Evolutionary conservation across 805 yeast species (phyloP).

Genomic region (Suhomyces xylopsoci): DNA sequence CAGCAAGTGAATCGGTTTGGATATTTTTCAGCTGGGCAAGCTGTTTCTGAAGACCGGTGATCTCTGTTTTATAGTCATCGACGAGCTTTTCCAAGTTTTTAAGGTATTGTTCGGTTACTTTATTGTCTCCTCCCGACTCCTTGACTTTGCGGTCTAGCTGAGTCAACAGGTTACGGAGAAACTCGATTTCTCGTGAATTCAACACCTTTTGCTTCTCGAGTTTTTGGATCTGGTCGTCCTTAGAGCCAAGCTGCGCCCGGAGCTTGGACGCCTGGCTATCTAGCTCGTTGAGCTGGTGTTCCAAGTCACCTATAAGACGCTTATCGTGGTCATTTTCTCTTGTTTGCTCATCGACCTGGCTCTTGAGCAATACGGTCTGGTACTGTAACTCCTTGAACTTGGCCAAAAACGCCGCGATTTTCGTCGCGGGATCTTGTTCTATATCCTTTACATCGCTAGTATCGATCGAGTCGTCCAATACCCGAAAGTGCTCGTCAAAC

Average conservation of each 20-base stretch:
- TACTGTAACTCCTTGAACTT: slow-evolving; percentile 34
- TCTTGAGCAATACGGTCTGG: slow-evolving; percentile 34
- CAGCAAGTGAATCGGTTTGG: not conserved
- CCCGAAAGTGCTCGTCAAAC: slow-evolving; percentile 44
- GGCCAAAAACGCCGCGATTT: slow-evolving; percentile 25
- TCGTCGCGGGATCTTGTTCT: slow-evolving; percentile 16
- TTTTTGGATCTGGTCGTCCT: slow-evolving; percentile 27
- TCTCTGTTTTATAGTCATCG: slow-evolving; percentile 53
- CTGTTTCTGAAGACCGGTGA: slow-evolving; percentile 42
- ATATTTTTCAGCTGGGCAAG: slow-evolving; percentile 14
- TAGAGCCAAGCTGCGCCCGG: slow-evolving; percentile 9
- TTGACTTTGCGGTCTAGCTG: slow-evolving; percentile 38
- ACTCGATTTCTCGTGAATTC: slow-evolving; percentile 56
- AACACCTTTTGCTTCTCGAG: slow-evolving; percentile 50
- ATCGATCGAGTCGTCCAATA: slow-evolving; percentile 21
- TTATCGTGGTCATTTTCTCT: slow-evolving; percentile 15
- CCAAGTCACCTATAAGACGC: slow-evolving; percentile 5
- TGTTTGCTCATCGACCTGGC: slow-evolving; percentile 26
- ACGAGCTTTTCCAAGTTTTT: slow-evolving; percentile 46
- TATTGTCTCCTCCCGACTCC: slow-evolving; percentile 16
- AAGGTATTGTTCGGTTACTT: slow-evolving; percentile 35
- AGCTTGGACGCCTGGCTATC: slow-evolving; percentile 13
- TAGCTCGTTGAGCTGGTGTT: slow-evolving; percentile 7
- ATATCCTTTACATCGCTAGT: slow-evolving; percentile 15
- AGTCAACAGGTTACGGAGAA: slow-evolving; percentile 55